A percentile compares a stretch with the other conserved stretches of the same genome.
Conservation (phyloP, 352 stramenopile species). For the Pythium aquatile region DNA sequence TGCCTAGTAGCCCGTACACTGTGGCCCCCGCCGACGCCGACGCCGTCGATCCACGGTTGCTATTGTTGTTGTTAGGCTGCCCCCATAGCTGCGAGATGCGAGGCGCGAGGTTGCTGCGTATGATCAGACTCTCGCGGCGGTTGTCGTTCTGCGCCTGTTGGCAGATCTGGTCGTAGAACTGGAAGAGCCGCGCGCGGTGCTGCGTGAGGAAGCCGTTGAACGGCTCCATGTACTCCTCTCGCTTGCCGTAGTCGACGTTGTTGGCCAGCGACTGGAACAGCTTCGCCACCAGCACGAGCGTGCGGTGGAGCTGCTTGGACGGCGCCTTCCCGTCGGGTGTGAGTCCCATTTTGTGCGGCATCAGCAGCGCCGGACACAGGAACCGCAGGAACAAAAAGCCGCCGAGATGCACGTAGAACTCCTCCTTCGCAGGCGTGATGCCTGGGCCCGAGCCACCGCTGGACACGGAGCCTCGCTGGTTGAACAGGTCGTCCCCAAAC, state of each 20-base stretch:
- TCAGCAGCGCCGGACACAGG: constrained; percentile 69
- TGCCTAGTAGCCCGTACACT: constrained; percentile 18
- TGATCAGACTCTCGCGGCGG: constrained; percentile 61
- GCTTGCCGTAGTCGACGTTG: constrained; percentile 63
- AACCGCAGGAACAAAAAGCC: constrained; percentile 79
- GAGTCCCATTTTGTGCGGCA: constrained; percentile 71
- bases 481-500: constrained; percentile 27
- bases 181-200: constrained; percentile 55
- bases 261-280: constrained; percentile 82
- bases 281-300: constrained; percentile 75
- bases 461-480: constrained; percentile 25
- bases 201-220: constrained; percentile 69
- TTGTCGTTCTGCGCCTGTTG: constrained; percentile 62
- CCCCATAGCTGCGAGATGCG: constrained; percentile 66
- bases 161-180: constrained; percentile 79
- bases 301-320: constrained; percentile 54
- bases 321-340: constrained; percentile 43
- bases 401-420: constrained; percentile 77
- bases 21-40: not conserved
- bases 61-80: constrained; percentile 2
- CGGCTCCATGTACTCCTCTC: constrained; percentile 75
- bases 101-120: constrained; percentile 52
- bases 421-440: constrained; percentile 42
- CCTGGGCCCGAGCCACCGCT: not conserved
- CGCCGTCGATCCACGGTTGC: not conserved